Evolutionary conservation across 2,329 filamentous ascomycete species (phyloP).

Genomic region (Xylariaceae sp.): DNA sequence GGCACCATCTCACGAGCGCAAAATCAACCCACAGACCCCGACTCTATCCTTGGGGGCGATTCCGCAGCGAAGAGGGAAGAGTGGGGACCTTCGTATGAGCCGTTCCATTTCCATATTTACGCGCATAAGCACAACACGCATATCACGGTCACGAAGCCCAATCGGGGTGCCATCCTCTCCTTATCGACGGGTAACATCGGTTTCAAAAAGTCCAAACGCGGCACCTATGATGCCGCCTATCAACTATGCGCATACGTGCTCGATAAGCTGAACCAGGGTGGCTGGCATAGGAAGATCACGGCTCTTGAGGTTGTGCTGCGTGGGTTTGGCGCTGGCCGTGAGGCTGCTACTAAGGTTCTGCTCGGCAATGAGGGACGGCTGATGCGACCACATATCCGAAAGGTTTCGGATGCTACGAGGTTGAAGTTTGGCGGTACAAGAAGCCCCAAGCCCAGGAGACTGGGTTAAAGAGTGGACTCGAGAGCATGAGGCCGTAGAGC

Average conservation of each 20-base stretch:
- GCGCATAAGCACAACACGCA: slow-evolving; percentile 94
- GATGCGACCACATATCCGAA: slow-evolving; percentile 75
- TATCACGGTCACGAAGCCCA: slow-evolving; percentile 85
- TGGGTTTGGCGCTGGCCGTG: slow-evolving; percentile 85
- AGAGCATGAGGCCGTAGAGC: not conserved
- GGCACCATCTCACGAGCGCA: slow-evolving; percentile 28
- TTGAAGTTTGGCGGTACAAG: slow-evolving; percentile 96
- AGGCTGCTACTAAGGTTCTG: slow-evolving; percentile 88
- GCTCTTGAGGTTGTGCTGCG: slow-evolving; percentile 80
- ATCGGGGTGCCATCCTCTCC: slow-evolving; percentile 78
- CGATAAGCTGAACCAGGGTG: slow-evolving; percentile 81
- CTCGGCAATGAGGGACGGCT: slow-evolving; percentile 82
- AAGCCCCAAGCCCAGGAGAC: slow-evolving; percentile 80
- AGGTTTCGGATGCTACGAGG: slow-evolving; percentile 84
- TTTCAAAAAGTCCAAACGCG: slow-evolving; percentile 82
- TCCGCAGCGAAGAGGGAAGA: slow-evolving; percentile 41
- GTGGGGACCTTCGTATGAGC: slow-evolving; percentile 53
- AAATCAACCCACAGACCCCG: slow-evolving; percentile 25
- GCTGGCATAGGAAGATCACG: slow-evolving; percentile 76
- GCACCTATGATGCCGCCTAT: slow-evolving; percentile 89
- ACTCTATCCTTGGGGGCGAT: slow-evolving; percentile 27
- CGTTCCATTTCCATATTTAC: slow-evolving; percentile 87
- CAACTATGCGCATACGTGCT: slow-evolving; percentile 86
- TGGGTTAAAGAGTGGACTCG: slow-evolving; percentile 50
- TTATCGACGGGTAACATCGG: slow-evolving; percentile 86